These are phyloP conservation scores for Lodderomyces beijingensis DNA, from an alignment of 1,139 yeast genomes.

Conservation along the genomic window DNA sequence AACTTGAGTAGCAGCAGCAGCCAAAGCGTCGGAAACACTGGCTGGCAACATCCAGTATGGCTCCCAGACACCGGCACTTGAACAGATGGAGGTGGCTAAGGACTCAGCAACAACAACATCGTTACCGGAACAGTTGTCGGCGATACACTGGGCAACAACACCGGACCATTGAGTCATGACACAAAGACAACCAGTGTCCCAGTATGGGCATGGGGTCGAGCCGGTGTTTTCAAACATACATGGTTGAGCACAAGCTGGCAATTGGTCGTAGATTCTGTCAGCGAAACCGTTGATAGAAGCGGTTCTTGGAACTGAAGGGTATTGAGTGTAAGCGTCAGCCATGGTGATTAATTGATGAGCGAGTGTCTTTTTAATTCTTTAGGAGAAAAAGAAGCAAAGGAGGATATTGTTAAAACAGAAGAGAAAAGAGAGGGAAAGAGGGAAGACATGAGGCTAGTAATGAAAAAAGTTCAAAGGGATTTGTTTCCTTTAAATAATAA, in stretches of 20 bases:
- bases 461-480: no score
- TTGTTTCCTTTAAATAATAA: no score
- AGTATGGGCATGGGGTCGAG: conserved; percentile 34
- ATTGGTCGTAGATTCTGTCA: conserved; percentile 28
- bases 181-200: conserved; percentile 39
- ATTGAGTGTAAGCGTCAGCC: conserved; percentile 17
- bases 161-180: conserved; percentile 29
- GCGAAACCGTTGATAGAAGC: conserved; percentile 42
- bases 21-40: conserved; percentile 11
- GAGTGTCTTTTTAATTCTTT: conserved; percentile 5
- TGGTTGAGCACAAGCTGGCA: conserved; percentile 27
- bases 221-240: conserved; percentile 23
- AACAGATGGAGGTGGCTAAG: conserved; percentile 25
- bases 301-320: conserved; percentile 36
- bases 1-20: conserved; percentile 11
- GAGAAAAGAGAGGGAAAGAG: background rate
- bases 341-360: conserved; percentile 8
- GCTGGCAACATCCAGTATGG: conserved; percentile 25
- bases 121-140: conserved; percentile 21
- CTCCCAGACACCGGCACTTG: conserved; percentile 23
- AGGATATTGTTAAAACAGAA: conserved; percentile 1
- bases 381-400: conserved; percentile 5
- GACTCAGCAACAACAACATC: conserved; percentile 20
- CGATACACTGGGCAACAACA: conserved; percentile 27
- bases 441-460: no score